Evolutionary conservation across 495 filamentous ascomycete genomes (phyloP).

Genomic region (Penicillium riverlandense): DNA sequence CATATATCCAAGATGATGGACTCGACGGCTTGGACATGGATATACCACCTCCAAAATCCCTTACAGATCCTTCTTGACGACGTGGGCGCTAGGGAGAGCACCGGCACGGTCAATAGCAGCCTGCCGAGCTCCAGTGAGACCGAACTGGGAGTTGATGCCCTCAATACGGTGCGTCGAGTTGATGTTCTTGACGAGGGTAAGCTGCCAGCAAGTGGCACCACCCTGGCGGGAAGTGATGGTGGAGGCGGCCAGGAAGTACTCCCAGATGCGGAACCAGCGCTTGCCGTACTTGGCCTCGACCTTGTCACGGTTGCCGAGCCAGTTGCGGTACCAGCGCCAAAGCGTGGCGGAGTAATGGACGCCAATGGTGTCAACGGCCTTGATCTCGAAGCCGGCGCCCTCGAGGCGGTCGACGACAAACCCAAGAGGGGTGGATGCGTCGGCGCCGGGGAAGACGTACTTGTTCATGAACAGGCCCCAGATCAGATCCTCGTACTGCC

Average conservation of each 20-base stretch:
- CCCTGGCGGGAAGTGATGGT: slow-evolving; percentile 94
- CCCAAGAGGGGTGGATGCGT: slow-evolving; percentile 59
- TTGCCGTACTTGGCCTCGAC: slow-evolving; percentile 92
- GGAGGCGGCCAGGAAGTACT: slow-evolving; percentile 91
- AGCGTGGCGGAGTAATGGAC: slow-evolving; percentile 97
- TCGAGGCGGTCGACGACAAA: slow-evolving; percentile 60
- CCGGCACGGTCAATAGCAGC: slow-evolving; percentile 32
- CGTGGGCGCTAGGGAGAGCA: slow-evolving; percentile 32
- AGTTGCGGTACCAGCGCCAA: slow-evolving; percentile 99
- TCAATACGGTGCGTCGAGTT: slow-evolving; percentile 93
- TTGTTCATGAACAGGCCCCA: slow-evolving; percentile 78
- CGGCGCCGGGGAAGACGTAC: slow-evolving; percentile 66
- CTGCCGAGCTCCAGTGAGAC: slow-evolving; percentile 61
- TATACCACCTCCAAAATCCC: neutral
- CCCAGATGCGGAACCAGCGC: slow-evolving; percentile 97
- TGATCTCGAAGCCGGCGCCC: slow-evolving; percentile 56
- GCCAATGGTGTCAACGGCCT: slow-evolving; percentile 73
- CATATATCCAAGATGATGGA: no score
- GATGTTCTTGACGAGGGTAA: slow-evolving; percentile 93
- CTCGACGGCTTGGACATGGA: no score
- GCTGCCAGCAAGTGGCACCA: slow-evolving; percentile 90
- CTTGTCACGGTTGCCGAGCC: slow-evolving; percentile 93
- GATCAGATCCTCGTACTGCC: slow-evolving; percentile 70
- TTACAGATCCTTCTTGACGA: slow-evolving; percentile 30
- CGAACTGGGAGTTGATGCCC: slow-evolving; percentile 70